A percentile compares a stretch with the other conserved stretches of the same genome.
phyloP scores from a whole-genome alignment of 495 filamentous ascomycete species.

The Lasiosphaeria hispida region DNA sequence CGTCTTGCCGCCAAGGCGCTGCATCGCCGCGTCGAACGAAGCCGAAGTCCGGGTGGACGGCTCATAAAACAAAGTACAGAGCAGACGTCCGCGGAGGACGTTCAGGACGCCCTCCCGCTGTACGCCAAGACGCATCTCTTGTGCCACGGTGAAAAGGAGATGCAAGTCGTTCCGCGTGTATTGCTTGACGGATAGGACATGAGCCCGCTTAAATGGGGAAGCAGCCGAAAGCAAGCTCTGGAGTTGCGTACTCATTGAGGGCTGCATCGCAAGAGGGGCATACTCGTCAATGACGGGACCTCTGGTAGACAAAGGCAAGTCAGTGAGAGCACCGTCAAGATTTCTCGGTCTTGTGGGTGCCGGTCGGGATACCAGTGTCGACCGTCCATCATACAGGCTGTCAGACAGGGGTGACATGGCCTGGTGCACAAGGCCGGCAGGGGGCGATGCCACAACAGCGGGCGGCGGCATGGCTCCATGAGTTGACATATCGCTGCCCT shows the following conservation, averaged over 20 bases:
- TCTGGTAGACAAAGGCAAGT: constrained; percentile 15
- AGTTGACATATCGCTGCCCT: constrained; percentile 75
- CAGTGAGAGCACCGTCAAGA: constrained; percentile 22
- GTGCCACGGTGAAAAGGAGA: constrained; percentile 89
- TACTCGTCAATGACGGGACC: constrained; percentile 47
- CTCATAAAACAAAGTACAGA: constrained; percentile 95
- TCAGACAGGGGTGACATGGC: constrained; percentile 33
- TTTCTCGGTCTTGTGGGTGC: constrained; percentile 14
- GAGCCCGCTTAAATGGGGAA: constrained; percentile 79
- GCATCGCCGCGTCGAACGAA: constrained; percentile 97
- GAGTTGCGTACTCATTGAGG: constrained; percentile 42
- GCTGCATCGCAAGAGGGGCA: constrained; percentile 45
- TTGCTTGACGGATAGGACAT: constrained; percentile 86
- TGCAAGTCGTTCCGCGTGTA: constrained; percentile 85
- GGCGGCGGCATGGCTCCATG: constrained; percentile 57
- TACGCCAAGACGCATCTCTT: constrained; percentile 93
- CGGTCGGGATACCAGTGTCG: constrained; percentile 19
- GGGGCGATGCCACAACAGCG: constrained; percentile 47
- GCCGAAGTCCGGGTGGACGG: constrained; percentile 93
- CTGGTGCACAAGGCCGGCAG: constrained; percentile 48
- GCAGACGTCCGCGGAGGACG: constrained; percentile 77
- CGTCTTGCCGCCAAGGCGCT: constrained; percentile 84
- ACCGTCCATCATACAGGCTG: constrained; percentile 22
- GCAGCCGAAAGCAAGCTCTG: constrained; percentile 66
- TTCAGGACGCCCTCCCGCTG: constrained; percentile 86